These are phyloP conservation scores for Scleroderma bovista DNA, from an alignment of 768 basidiomycete genomes.

Conservation along the genomic window DNA sequence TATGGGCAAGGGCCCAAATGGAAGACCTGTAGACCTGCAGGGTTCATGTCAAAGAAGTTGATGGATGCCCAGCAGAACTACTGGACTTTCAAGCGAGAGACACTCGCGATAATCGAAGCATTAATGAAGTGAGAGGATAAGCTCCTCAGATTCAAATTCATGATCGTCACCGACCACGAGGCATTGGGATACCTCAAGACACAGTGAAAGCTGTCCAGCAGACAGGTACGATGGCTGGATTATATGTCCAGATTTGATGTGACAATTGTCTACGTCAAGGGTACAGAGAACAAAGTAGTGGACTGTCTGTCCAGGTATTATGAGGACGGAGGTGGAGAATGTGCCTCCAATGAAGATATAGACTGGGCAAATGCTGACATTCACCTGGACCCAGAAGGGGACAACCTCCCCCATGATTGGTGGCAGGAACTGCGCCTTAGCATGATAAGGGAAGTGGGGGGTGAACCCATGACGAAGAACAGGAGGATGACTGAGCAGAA, in stretches of 20 bases:
- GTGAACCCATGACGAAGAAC: not conserved
- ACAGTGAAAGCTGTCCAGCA: conserved; percentile 2
- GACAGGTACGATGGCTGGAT: not conserved
- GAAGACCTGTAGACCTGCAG: conserved; percentile 19
- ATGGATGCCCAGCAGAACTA: conserved; percentile 26
- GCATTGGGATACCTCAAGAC: conserved; percentile 25
- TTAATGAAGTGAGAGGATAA: conserved; percentile 15
- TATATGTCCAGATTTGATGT: not conserved
- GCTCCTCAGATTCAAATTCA: conserved; percentile 16
- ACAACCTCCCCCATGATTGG: not conserved
- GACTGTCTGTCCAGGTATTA: not conserved
- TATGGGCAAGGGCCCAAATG: conserved; percentile 26
- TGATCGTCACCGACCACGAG: conserved; percentile 23
- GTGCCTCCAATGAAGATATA: not conserved
- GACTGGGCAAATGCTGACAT: not conserved
- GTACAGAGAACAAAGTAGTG: not conserved
- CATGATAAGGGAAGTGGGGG: not conserved
- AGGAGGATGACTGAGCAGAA: not conserved
- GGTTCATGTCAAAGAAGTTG: conserved; percentile 27
- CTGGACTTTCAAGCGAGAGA: conserved; percentile 16
- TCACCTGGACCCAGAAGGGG: not conserved
- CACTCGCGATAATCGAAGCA: conserved; percentile 16
- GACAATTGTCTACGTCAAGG: not conserved
- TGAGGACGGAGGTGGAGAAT: not conserved
- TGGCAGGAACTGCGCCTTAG: not conserved